Base-by-base conservation (phyloP, 2,329 filamentous ascomycete genomes). In the Sphaerulina musiva region DNA sequence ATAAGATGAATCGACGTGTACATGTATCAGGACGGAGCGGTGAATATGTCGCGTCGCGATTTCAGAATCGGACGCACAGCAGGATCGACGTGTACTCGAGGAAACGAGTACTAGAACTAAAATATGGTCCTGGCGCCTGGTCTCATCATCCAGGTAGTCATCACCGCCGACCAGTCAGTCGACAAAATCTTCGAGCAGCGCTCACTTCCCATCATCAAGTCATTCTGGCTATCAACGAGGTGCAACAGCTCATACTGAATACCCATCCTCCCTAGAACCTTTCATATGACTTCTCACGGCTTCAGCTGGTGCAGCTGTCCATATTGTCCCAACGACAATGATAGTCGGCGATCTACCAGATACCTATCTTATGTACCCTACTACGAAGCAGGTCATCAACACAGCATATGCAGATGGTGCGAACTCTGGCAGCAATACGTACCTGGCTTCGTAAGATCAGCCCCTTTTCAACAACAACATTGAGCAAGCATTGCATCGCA, bases 301-400 rank as follows among this genome's bases (percentile, higher is more conserved):
- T 54, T 54, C 45, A 48, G 51, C 51, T 54, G 45, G 51, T 54
- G 51, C 46, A 48, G 51, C 45, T 54, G 51, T 39, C 45, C 51
- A 44, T 39, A 48, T 29, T 54, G 51, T 44, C 44, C 23, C 38
- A 45, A 44, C 34, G 45, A 38, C 12, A 49, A 32, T 44, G 44
- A n/a, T 29, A 42, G 12, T 29, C 34, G 41, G 26, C 47, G 31
- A 38, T 43, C 46, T 20, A 44, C 34, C 42, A 48, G 45, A 20
- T 47, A 47, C 31, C 23, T 20, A 31, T 38, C 45, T 14, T 44
- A 39, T 9, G 46, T 54, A 9, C 51, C 51, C 9, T 44, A 43
- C 46, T 54, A 54, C 8, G 45, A 54, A 12, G 31, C 26, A 29
- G 51, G 45, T 7, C 51, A 54, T n/a, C 45, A 48, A 17, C 51